phyloP scores from a whole-genome alignment of 768 basidiomycete genomes.

The Tephrocybe sp. region DNA sequence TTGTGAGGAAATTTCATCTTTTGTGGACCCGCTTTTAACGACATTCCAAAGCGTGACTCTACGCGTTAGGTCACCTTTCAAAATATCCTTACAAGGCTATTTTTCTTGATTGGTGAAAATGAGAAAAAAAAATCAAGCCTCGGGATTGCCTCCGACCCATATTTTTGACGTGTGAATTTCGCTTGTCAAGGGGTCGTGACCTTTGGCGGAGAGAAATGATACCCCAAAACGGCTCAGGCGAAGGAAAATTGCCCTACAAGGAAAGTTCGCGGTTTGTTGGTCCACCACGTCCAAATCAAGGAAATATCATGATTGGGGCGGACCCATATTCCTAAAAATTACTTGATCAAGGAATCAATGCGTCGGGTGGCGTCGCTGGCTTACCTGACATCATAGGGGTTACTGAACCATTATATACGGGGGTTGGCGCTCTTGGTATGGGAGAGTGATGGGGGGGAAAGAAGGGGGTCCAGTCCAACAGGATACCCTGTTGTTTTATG shows the following conservation, averaged over 20 bases:
- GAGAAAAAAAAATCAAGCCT: conserved; percentile 18
- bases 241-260: conserved; percentile 12
- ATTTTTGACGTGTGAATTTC: conserved; percentile 23
- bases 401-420: too few relatives aligned
- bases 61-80: conserved; percentile 17
- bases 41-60: conserved; percentile 14
- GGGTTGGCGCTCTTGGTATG: too few relatives aligned
- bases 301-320: conserved; percentile 22
- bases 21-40: conserved; percentile 18
- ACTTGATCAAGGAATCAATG: too few relatives aligned
- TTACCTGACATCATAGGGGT: too few relatives aligned
- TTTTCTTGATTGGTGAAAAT: conserved; percentile 20
- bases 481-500: too few relatives aligned
- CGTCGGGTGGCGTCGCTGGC: too few relatives aligned
- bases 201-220: conserved; percentile 12
- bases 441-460: too few relatives aligned
- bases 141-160: conserved; percentile 30
- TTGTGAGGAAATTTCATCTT: conserved; percentile 13
- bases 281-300: conserved; percentile 10
- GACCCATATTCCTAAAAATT: conserved; percentile 20
- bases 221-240: conserved; percentile 7
- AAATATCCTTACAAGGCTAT: conserved; percentile 18
- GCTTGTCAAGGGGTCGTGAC: conserved; percentile 2
- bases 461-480: too few relatives aligned
- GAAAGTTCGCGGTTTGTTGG: conserved; percentile 15